These are phyloP conservation scores for Terana coerulea DNA, from an alignment of 768 basidiomycete genomes.

Conservation along the genomic window DNA sequence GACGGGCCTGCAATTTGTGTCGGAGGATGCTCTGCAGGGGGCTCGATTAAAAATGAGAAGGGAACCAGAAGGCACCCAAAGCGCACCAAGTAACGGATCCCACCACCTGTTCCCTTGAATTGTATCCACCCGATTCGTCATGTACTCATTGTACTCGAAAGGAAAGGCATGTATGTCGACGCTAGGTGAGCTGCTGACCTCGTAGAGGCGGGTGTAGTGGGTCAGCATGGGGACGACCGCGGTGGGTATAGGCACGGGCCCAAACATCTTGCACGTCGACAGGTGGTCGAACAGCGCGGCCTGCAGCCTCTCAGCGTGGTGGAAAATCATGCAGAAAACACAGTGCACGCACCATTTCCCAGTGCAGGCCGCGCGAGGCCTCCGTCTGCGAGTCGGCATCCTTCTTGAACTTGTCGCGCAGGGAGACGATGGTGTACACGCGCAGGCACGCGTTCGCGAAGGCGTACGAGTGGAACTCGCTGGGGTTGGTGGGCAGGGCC, in stretches of 20 bases:
- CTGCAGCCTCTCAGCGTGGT: neutral
- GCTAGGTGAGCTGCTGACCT: neutral
- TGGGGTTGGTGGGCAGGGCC: neutral
- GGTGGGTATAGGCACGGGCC: conserved; percentile 1
- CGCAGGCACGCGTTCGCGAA: conserved; percentile 2
- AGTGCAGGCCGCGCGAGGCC: conserved; percentile 3
- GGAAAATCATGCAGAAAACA: neutral
- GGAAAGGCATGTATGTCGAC: conserved; percentile 6
- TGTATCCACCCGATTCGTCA: neutral
- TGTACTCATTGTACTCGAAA: conserved; percentile 3
- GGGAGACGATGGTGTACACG: conserved; percentile 4
- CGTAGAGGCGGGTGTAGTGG: conserved; percentile 1
- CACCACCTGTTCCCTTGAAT: conserved; percentile 3
- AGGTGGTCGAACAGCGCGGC: conserved; percentile 3
- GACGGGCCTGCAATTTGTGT: neutral
- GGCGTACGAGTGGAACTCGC: neutral
- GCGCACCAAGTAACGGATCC: conserved; percentile 2
- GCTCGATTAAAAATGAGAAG: too few species aligned
- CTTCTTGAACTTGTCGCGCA: neutral
- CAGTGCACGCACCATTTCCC: conserved; percentile 1
- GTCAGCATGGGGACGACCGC: conserved; percentile 7
- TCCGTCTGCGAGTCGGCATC: neutral
- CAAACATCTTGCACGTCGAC: conserved; percentile 4
- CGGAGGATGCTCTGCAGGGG: neutral
- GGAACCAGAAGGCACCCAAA: neutral